Evolutionary conservation across 1,284 basidiomycete species (phyloP), one percentile per base, ranked within the genome.

Genomic region (Phellopilus nigrolimitatus): DNA sequence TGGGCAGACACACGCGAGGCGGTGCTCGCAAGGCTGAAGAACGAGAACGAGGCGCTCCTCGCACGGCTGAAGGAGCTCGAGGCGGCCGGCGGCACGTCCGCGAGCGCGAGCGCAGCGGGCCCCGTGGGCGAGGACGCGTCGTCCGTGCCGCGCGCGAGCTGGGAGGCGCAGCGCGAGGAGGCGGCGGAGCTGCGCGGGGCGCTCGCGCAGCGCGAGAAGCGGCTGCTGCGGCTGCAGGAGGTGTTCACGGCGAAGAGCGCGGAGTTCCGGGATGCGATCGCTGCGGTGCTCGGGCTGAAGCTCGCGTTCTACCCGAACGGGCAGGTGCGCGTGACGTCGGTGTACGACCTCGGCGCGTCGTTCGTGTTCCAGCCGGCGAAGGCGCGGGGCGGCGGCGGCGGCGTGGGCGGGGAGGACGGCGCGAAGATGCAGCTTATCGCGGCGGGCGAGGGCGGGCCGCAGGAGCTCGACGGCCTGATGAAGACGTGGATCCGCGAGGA

Each of bases 261-360:
- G 43, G 89, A 93, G 62, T 92, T 94, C 67, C 75, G 85, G 13
- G 86, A 90, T 59, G 82, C 88, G 10, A 83, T 93, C 44, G 80
- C 82, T 0, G 80, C 82, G 0, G 81, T 95, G 39, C 77, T 95
- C 1, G 92, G 91, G 1, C 80, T 91, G 58, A 92, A 91, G 65
- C 73, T 94, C 31, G 82, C 84, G 1, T 93, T 94, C 64, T 84
- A 88, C 56, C 84, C 84, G 3, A 91, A 89, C 49, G 90, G 90
- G 0, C 82, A 88, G 57, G 83, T 93, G 37, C 78, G 88, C 30
- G 80, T 93, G 48, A 92, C 89, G 3, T 86, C 83, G n/a, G 72
- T 85, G 52, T 92, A 83, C 64, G 87, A 90, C 61, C 70, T 87
- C 5, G 72, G 71, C 47, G 80, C 84, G 10, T 76, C 78, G 27